Evolutionary conservation across 1,139 yeast genomes (phyloP).

Genomic region (Suhomyces wounanorum): DNA sequence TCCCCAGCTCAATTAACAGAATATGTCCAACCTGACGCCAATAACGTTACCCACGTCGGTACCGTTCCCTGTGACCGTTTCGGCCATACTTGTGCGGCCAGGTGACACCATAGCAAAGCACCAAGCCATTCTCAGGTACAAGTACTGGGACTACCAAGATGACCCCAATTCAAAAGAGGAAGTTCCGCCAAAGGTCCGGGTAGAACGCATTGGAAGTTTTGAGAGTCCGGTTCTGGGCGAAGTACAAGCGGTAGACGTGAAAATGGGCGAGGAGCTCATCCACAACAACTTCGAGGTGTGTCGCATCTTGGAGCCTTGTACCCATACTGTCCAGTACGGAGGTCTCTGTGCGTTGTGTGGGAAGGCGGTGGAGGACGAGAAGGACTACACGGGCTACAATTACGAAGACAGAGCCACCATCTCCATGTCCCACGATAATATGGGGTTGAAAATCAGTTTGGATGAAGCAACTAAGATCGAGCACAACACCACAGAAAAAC

Average conservation of each 20-base stretch:
- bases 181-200: conserved; percentile 48
- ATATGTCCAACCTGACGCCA: conserved; percentile 37
- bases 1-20: background rate
- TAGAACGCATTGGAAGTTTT: conserved; percentile 66
- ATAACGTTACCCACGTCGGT: conserved; percentile 55
- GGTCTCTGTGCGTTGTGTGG: conserved; percentile 97
- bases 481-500: conserved; percentile 59
- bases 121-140: conserved; percentile 58
- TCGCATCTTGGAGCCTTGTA: conserved; percentile 75
- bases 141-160: conserved; percentile 68
- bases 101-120: conserved; percentile 56
- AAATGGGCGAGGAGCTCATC: conserved; percentile 60
- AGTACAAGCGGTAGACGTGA: conserved; percentile 51
- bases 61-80: conserved; percentile 69
- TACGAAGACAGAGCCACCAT: conserved; percentile 80
- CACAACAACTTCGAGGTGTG: conserved; percentile 50
- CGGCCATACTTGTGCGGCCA: conserved; percentile 46
- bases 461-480: conserved; percentile 89
- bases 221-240: conserved; percentile 85
- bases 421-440: conserved; percentile 86
- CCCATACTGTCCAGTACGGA: conserved; percentile 93
- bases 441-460: conserved; percentile 80
- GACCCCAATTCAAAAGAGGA: conserved; percentile 53
- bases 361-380: conserved; percentile 74
- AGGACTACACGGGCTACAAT: conserved; percentile 74